Base-by-base conservation (phyloP, 2,329 filamentous ascomycete species). In the Monosporascus sp. region DNA sequence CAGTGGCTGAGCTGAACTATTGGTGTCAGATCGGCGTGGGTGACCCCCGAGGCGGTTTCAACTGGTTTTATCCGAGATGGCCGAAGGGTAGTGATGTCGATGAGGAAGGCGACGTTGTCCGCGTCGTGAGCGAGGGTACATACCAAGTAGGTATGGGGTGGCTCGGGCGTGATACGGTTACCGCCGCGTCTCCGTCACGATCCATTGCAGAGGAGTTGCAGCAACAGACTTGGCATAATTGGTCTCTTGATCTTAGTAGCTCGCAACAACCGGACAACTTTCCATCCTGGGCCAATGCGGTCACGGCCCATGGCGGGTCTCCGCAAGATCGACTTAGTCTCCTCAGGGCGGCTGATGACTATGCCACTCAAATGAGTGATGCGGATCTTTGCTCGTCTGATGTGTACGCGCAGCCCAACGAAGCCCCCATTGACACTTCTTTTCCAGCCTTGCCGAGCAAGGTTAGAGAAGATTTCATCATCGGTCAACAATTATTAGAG, bases 1-100 rank as follows among this genome's bases (percentile, higher is more conserved):
- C 87, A 2, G 83, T 99, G 48, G 85, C 81, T 52, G 91, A 97
- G 56, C 79, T 99, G 27, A 87, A 96, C 66, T 94, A 95, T 66
- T 99, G 93, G 93, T 99, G 95, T 67, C 94, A 99, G 68, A 91
- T 97, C 71, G 90, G 88, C 0, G 84, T 99, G 9, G 95, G 94
- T 5, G 94, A 96, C 66, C 78, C 83, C n/a, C 88, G 88, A 60
- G 88, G 89, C 20, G 93, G 94, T 0, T 81, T 96, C 45, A 89
- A 93, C 62, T 99, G 95, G 93, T 89, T 96, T 62, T 85, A 88
- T 60, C 83, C 87, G 47, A 80, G 87, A 52, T 93, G 86, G 84
- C 88, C 89, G 8, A 81, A 79, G 45, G 88, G 88, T 0, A 77
- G 77, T 24, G 88, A 93, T 63, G 64, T 85, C 3, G 85, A 93